Base-by-base conservation (phyloP, 768 basidiomycete species). In the Lactarius hatsudake region DNA sequence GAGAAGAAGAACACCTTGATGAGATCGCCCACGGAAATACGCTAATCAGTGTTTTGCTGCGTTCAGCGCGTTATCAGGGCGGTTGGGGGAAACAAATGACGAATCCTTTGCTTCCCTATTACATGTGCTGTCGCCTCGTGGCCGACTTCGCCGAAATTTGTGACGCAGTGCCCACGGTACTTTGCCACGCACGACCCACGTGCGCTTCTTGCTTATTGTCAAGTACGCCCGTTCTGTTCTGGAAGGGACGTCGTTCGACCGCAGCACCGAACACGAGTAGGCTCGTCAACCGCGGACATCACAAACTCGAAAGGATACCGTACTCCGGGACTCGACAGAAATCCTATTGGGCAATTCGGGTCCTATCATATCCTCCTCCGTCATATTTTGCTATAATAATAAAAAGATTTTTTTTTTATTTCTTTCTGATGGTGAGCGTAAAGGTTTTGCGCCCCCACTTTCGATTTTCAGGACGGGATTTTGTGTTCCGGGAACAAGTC, bases 101-200 rank as follows among this genome's bases (percentile, higher is more conserved):
- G 55, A 23, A 18, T 66, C 42, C 45, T 54, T 30, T 62, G 42
- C 34, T 32, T 43, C 42, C 45, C 38, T 3, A 26, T 54, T 51
- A 17, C 57, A 40, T 36, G 36, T 10, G 38, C 38, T 15, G 28
- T 20, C 20, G 66, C 66, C 66, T 67, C 66, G 61, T 63, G 66
- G 56, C 61, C 66, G 61, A 54, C 56, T 38, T 62, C 42, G 36
- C 61, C 65, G 61, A 51, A 13, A 18, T 58, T 48, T 62, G 42
- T 38, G 23, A 66, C 56, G 32, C 18, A 40, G 59, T 55, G 28
- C 65, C 56, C 42, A 34, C 38, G 61, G 40, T 23, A 4, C 13
- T 62, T 62, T 30, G 60, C 34, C 30, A 55, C n/a, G 55, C 60
- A 51, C 18, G 7, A 12, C 5, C 51, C 48, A 15, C 12, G 38